Evolutionary conservation across 1,284 basidiomycete species (phyloP).

Genomic region (Puccinia hordei): DNA sequence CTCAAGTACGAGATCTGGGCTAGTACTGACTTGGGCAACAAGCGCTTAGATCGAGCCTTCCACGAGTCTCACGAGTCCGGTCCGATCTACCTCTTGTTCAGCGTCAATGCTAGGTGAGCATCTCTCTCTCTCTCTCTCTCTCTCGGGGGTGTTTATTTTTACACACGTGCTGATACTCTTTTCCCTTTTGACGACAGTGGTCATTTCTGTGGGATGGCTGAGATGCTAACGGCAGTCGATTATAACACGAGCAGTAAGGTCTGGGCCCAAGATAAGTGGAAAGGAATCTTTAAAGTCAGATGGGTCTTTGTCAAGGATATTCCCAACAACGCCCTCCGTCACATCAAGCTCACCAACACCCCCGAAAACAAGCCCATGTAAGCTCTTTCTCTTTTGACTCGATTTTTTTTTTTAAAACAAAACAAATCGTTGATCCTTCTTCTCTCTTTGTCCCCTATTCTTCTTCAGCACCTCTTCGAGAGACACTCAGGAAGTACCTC

Average conservation of each 20-base stretch:
- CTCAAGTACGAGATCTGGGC: constrained; percentile 97
- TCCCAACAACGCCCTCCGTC: constrained; percentile 78
- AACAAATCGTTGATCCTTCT: no score
- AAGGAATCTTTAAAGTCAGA: constrained; percentile 89
- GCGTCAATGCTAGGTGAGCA: constrained; percentile 79
- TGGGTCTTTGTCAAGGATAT: constrained; percentile 96
- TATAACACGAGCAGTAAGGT: constrained; percentile 84
- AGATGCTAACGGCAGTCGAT: constrained; percentile 87
- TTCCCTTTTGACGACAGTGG: constrained; percentile 64
- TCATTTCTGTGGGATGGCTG: constrained; percentile 94
- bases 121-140: background rate
- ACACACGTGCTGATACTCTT: background rate
- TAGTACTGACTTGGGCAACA: constrained; percentile 91
- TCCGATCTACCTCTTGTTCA: constrained; percentile 94
- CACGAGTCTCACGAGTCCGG: constrained; percentile 75
- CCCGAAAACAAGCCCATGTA: constrained; percentile 88
- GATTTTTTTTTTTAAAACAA: no score
- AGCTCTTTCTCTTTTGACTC: no score
- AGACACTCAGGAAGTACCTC: constrained; percentile 79
- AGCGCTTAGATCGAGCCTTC: constrained; percentile 90
- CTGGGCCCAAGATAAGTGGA: constrained; percentile 98
- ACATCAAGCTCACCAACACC: constrained; percentile 74
- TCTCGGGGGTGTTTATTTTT: background rate
- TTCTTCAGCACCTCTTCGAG: constrained; percentile 58
- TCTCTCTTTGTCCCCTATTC: no score